Percentiles rank a stretch among this genome's conserved stretches.
phyloP scores from a whole-genome alignment of 2,329 filamentous ascomycete genomes.

The Ramichloridium luteum region DNA sequence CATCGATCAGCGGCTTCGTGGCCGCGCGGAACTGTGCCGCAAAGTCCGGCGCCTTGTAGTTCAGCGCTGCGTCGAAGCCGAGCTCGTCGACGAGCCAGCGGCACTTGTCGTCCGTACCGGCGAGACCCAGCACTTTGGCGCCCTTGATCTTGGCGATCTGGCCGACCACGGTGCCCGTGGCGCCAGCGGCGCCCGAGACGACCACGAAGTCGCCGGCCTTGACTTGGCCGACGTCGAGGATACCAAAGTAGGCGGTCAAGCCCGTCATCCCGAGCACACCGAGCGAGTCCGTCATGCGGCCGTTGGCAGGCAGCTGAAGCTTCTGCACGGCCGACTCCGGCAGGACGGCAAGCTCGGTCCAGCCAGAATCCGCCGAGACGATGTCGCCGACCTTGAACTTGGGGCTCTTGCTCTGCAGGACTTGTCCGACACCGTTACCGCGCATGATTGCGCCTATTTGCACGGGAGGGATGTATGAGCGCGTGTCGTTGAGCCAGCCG shows the following conservation, averaged over 20 bases:
- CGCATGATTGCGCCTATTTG: conserved; percentile 30
- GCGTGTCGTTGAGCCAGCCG: conserved; percentile 36
- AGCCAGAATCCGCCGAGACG: conserved; percentile 25
- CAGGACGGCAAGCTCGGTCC: conserved; percentile 32
- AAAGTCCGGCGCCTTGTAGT: conserved; percentile 57
- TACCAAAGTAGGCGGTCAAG: conserved; percentile 65
- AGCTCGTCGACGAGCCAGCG: conserved; percentile 51
- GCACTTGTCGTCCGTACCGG: conserved; percentile 56
- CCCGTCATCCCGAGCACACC: conserved; percentile 48
- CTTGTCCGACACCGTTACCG: conserved; percentile 26
- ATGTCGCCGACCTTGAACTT: conserved; percentile 24
- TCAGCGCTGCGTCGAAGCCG: conserved; percentile 54
- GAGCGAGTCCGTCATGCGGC: conserved; percentile 17
- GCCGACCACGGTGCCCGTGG: conserved; percentile 62
- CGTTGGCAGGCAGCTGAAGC: conserved; percentile 15
- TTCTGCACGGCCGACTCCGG: conserved; percentile 13
- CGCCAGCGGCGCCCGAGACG: conserved; percentile 65
- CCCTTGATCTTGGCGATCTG: conserved; percentile 68
- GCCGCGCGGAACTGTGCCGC: conserved; percentile 46
- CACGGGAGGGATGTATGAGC: conserved; percentile 37
- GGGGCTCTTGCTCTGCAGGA: conserved; percentile 26
- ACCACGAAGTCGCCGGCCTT: conserved; percentile 63
- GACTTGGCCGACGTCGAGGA: conserved; percentile 55
- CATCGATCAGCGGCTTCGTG: conserved; percentile 42
- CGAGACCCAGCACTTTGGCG: conserved; percentile 51